phyloP scores from a whole-genome alignment of 1,139 yeast species.

The Kodamaea alishanica region DNA sequence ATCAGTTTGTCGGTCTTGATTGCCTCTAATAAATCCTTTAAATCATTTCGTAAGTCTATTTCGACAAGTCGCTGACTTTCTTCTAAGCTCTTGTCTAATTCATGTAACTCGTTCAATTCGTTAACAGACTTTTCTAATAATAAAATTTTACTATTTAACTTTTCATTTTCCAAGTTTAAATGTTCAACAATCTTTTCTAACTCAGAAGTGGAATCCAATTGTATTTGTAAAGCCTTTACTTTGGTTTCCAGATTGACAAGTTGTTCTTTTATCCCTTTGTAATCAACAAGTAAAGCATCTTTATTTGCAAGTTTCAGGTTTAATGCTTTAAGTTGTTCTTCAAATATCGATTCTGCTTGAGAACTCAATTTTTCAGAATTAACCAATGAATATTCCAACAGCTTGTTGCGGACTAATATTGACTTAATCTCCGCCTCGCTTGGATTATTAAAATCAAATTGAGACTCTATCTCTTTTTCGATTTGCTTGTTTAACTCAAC shows the following conservation, averaged over 20 bases:
- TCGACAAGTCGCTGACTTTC: constrained; percentile 53
- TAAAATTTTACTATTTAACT: constrained; percentile 35
- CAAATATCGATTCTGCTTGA: constrained; percentile 22
- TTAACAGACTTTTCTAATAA: constrained; percentile 41
- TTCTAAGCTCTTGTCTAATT: constrained; percentile 62
- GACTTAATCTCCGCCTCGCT: constrained; percentile 17
- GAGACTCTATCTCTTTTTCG: constrained; percentile 31
- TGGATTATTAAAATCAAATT: constrained; percentile 12
- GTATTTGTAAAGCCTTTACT: constrained; percentile 43
- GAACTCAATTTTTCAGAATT: constrained; percentile 36
- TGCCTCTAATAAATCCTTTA: constrained; percentile 31
- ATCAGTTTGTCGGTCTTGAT: constrained; percentile 24
- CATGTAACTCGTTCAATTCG: constrained; percentile 60
- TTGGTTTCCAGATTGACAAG: constrained; percentile 37
- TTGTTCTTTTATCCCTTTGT: constrained; percentile 23
- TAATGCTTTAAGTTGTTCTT: constrained; percentile 23
- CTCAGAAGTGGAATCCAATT: constrained; percentile 40
- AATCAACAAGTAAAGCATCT: constrained; percentile 13
- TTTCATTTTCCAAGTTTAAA: constrained; percentile 53
- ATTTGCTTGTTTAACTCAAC: constrained; percentile 39
- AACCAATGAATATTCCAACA: constrained; percentile 37
- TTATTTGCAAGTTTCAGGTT: constrained; percentile 17
- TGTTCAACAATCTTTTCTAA: constrained; percentile 51
- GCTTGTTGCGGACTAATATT: constrained; percentile 27
- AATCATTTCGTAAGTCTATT: constrained; percentile 45